phyloP scores from a whole-genome alignment of 495 filamentous ascomycete genomes.

The Annulohypoxylon bovei region DNA sequence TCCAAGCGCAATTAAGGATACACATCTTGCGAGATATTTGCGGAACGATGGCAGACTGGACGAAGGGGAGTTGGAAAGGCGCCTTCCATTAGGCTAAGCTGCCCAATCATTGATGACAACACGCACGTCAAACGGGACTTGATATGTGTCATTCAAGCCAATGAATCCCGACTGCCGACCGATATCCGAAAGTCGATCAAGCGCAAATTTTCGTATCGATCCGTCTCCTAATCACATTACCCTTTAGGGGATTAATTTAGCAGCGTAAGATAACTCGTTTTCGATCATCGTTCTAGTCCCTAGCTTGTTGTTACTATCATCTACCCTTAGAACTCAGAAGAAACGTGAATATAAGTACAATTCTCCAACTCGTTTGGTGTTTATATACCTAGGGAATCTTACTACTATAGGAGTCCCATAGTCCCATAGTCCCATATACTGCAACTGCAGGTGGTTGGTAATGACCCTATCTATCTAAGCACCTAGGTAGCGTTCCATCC shows the following conservation, averaged over 20 bases:
- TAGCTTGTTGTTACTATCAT: background rate
- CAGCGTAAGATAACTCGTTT: too few species aligned
- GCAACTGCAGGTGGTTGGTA: too few species aligned
- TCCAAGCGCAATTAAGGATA: background rate
- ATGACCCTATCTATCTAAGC: too few species aligned
- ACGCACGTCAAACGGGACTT: constrained; percentile 34
- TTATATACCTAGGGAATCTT: background rate
- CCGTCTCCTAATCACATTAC: background rate
- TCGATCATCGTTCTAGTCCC: background rate
- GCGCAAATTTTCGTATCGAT: background rate
- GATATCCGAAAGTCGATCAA: constrained; percentile 19
- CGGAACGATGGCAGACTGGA: constrained; percentile 1
- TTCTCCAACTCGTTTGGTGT: too few species aligned
- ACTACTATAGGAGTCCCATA: too few species aligned
- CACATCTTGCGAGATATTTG: background rate
- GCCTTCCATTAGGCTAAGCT: constrained; percentile 20
- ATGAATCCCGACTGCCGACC: constrained; percentile 27
- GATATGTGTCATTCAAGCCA: constrained; percentile 20
- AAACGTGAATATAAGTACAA: background rate
- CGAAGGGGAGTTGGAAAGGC: constrained; percentile 5
- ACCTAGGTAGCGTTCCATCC: background rate
- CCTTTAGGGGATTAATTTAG: background rate
- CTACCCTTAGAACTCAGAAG: background rate
- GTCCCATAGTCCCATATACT: too few species aligned
- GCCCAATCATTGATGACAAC: constrained; percentile 25